Evolutionary conservation across 495 filamentous ascomycete genomes (phyloP).

Genomic region (Elasticomyces elasticus): DNA sequence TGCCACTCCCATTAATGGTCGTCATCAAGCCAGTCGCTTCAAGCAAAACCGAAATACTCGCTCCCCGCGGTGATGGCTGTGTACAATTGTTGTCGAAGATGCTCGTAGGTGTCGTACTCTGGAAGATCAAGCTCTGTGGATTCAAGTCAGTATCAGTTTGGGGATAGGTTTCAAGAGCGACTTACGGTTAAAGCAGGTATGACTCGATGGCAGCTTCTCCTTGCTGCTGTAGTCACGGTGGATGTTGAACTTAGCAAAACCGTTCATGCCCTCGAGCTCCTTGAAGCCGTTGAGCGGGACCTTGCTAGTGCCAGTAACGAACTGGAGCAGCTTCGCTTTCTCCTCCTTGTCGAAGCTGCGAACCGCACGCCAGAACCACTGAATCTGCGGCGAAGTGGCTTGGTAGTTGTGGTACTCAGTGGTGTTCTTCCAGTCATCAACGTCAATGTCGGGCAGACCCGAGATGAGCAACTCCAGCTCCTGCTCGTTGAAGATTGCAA

Average conservation of each 20-base stretch:
- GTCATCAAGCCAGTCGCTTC: no score
- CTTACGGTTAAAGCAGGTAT: slow-evolving; percentile 99
- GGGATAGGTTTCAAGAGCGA: slow-evolving; percentile 21
- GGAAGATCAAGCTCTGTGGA: slow-evolving; percentile 88
- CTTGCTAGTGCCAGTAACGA: slow-evolving; percentile 97
- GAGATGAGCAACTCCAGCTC: slow-evolving; percentile 96
- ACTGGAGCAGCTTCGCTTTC: slow-evolving; percentile 92
- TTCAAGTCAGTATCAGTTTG: neutral
- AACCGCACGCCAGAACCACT: slow-evolving; percentile 99
- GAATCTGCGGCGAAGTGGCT: slow-evolving; percentile 87
- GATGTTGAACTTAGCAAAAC: slow-evolving; percentile 95
- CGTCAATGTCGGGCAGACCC: slow-evolving; percentile 90
- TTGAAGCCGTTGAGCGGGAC: slow-evolving; percentile 98
- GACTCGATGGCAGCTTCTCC: slow-evolving; percentile 87
- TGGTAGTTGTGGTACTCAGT: slow-evolving; percentile 98
- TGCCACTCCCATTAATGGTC: no score
- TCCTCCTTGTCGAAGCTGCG: slow-evolving; percentile 99
- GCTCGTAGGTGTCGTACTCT: slow-evolving; percentile 95
- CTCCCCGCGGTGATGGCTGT: slow-evolving; percentile 91
- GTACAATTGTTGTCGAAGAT: slow-evolving; percentile 73
- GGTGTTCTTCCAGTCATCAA: slow-evolving; percentile 98
- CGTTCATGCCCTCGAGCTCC: slow-evolving; percentile 99
- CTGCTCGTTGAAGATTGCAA: slow-evolving; percentile 97
- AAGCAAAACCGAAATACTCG: slow-evolving; percentile 98
- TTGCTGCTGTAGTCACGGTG: slow-evolving; percentile 98